Evolutionary conservation across 2,329 filamentous ascomycete species (phyloP).

Genomic region (Aspergillus tanneri): DNA sequence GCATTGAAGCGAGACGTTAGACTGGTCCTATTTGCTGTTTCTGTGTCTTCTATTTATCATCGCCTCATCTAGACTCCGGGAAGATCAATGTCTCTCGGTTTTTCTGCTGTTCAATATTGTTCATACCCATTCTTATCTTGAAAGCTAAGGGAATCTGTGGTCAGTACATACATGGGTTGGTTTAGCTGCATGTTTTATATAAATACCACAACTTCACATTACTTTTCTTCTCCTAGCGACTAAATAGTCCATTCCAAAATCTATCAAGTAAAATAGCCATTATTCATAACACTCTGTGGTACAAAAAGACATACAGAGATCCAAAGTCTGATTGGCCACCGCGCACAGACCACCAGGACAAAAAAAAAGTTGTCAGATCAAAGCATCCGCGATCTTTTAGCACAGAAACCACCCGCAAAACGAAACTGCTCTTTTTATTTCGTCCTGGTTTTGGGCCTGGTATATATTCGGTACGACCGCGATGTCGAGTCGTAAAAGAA

Average conservation of each 20-base stretch:
- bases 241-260: too few relatives aligned
- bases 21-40: not conserved
- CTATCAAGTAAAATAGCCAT: too few relatives aligned
- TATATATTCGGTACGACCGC: slow-evolving; percentile 2
- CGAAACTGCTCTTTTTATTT: too few relatives aligned
- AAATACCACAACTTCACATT: not conserved
- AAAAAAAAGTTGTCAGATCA: slow-evolving; percentile 21
- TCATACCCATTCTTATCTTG: slow-evolving; percentile 24
- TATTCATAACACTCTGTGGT: too few relatives aligned
- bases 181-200: slow-evolving; percentile 8
- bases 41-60: slow-evolving; percentile 6
- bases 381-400: not conserved
- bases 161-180: slow-evolving; percentile 17
- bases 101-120: slow-evolving; percentile 14
- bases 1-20: not conserved
- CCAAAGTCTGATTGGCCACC: slow-evolving; percentile 2
- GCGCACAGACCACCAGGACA: slow-evolving; percentile 15
- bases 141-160: slow-evolving; percentile 3
- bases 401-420: too few relatives aligned
- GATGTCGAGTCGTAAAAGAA: slow-evolving; percentile 42
- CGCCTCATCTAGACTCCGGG: slow-evolving; percentile 4
- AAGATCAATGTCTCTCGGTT: slow-evolving; percentile 16
- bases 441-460: too few relatives aligned
- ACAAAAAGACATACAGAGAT: too few relatives aligned
- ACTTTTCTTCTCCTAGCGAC: not conserved